Evolutionary conservation across 108 stramenopile genomes (phyloP).

Genomic region (Nannochloropsis oceanica): DNA sequence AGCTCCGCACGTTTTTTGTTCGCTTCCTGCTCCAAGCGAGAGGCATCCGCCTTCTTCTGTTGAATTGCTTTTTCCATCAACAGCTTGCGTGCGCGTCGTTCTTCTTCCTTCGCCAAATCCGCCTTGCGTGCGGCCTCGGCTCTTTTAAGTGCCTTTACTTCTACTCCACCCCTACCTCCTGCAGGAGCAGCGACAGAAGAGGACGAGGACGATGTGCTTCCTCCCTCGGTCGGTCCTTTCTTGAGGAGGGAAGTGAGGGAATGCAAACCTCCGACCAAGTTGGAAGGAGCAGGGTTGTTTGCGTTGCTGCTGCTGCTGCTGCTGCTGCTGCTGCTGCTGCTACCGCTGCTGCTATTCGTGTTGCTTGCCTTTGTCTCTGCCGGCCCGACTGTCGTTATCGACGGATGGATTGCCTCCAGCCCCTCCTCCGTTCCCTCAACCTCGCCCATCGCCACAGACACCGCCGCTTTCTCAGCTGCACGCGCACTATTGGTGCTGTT

Average conservation of each 20-base stretch:
- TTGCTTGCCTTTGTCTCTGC: no score
- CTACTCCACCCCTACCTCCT: not conserved
- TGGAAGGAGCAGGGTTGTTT: not conserved
- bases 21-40: not conserved
- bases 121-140: not conserved
- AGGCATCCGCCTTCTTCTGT: not conserved
- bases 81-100: not conserved
- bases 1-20: not conserved
- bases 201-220: not conserved
- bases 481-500: no score
- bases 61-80: not conserved
- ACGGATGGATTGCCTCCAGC: no score
- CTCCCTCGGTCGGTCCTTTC: not conserved
- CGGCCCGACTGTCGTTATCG: no score
- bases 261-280: not conserved
- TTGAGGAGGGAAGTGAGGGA: not conserved
- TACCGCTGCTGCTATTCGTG: no score
- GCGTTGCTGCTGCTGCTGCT: not conserved
- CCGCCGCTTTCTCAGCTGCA: no score
- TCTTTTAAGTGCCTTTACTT: not conserved
- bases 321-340: no score
- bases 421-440: no score
- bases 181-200: not conserved
- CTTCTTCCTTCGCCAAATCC: not conserved
- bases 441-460: no score